Evolutionary conservation across 192 early-diverging fungal genomes (phyloP).

Genomic region (Glomus cerebriforme): DNA sequence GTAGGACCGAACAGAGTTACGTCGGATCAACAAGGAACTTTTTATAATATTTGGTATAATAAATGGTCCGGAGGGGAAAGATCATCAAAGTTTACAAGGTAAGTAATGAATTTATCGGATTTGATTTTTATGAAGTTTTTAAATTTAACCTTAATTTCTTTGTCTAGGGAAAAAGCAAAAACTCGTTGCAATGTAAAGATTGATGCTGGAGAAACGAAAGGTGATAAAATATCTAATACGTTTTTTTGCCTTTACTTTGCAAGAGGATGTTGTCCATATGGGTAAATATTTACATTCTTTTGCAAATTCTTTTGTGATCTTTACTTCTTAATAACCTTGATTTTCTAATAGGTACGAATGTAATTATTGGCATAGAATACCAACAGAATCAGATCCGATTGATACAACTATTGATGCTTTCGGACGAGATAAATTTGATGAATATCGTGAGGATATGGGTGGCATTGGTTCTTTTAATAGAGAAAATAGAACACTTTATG

Average conservation of each 20-base stretch:
- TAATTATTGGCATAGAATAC: constrained; percentile 56
- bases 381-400: constrained; percentile 45
- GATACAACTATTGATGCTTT: constrained; percentile 74
- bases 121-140: neutral
- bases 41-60: constrained; percentile 49
- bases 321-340: neutral
- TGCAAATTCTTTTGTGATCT: neutral
- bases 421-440: constrained; percentile 75
- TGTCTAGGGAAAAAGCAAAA: constrained; percentile 53
- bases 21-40: constrained; percentile 32
- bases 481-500: constrained; percentile 75
- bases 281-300: constrained; percentile 38
- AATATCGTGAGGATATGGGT: constrained; percentile 59
- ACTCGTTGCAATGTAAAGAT: constrained; percentile 61
- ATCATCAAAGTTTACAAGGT: constrained; percentile 14
- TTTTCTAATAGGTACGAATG: constrained; percentile 42
- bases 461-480: constrained; percentile 80
- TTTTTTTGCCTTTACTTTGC: constrained; percentile 88
- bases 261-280: constrained; percentile 74
- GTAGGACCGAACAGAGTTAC: constrained; percentile 8
- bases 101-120: neutral
- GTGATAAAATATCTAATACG: constrained; percentile 58
- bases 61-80: constrained; percentile 37
- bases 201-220: constrained; percentile 73
- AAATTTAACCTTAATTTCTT: neutral